Conservation (phyloP, 139 green algal genomes). For the Raphidocelis subcapitata region DNA sequence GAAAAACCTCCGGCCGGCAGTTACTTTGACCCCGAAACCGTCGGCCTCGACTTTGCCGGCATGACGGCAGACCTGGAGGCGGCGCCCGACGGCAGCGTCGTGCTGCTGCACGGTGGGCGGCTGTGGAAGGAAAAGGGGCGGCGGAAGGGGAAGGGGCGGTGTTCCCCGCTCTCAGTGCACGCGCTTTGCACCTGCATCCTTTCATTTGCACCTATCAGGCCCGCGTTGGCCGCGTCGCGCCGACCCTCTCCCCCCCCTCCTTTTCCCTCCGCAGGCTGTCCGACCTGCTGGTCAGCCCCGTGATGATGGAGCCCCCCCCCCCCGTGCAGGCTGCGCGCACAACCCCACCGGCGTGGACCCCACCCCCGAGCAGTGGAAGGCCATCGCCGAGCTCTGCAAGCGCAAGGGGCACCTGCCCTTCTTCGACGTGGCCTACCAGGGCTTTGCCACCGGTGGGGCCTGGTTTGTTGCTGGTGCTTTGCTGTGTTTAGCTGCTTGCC, state of each 20-base stretch:
- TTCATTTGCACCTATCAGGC: too few relatives aligned
- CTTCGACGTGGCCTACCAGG: conserved; percentile 98
- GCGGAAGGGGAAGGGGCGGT: neutral
- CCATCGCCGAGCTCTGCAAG: conserved; percentile 85
- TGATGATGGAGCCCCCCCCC: too few relatives aligned
- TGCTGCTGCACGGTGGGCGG: conserved; percentile 87
- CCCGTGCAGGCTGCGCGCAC: conserved; percentile 88
- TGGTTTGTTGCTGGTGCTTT: too few relatives aligned
- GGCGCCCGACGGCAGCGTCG: conserved; percentile 86
- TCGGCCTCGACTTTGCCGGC: conserved; percentile 95
- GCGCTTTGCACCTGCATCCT: too few relatives aligned
- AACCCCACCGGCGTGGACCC: conserved; percentile 99
- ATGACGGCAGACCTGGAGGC: conserved; percentile 87
- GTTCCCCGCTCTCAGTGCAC: neutral
- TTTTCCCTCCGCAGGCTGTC: too few relatives aligned
- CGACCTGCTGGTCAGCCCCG: too few relatives aligned
- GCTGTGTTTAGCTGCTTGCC: too few relatives aligned
- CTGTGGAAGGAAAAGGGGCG: neutral
- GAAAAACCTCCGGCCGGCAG: conserved; percentile 31
- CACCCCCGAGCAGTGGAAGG: conserved; percentile 89
- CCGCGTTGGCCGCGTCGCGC: too few relatives aligned
- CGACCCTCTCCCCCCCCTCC: too few relatives aligned
- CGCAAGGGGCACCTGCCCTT: conserved; percentile 89
- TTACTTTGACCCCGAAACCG: conserved; percentile 94
- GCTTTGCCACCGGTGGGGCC: conserved; percentile 50